Base-by-base conservation (phyloP, 306 rosid genomes). In the Glycine tomentella region DNA sequence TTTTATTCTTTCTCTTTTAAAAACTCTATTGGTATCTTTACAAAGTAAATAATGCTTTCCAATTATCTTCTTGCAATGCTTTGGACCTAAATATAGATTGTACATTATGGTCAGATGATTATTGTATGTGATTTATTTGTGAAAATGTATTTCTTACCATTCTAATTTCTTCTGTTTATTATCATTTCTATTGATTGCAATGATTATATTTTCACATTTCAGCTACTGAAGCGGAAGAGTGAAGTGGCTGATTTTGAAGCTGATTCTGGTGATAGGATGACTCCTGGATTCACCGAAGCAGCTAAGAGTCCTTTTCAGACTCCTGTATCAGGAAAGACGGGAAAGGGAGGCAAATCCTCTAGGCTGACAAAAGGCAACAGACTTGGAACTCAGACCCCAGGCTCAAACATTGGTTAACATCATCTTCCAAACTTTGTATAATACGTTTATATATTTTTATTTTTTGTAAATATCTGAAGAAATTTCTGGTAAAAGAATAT, bases 201-300 rank as follows among this genome's bases (percentile, higher is more conserved):
- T 15, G 34, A 72, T 70, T 68, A 69, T 81, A 33, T 83, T 42
- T 40, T 52, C 52, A 73, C 82, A 57, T 83, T 67, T 77, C 87
- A 86, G 91, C 96, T 77, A 83, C 81, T 89, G 81, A 95, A 95
- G 92, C 78, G 96, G 90, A 95, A 91, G 90, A 90, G 83, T 85
- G 88, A 88, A 17, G 42, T 64, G 25, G 88, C 88, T 9, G 88
- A 86, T 74, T 83, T 82, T 73, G 96, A 93, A 88, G 93, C 87
- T 34, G 94, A 93, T 80, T 88, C 95, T 46, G 64, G 83, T 63
- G 94, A 87, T 84, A 87, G 91, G 85, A 70, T 83, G 78, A 72
- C 80, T 87, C 84, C 92, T 78, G 87, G 85, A 74, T 69, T 85
- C 72, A 80, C 87, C 72, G 91, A 90, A 31, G 88, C 85, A 75